phyloP scores from a whole-genome alignment of 2,329 filamentous ascomycete genomes.

The Drechslerella coelobrocha region DNA sequence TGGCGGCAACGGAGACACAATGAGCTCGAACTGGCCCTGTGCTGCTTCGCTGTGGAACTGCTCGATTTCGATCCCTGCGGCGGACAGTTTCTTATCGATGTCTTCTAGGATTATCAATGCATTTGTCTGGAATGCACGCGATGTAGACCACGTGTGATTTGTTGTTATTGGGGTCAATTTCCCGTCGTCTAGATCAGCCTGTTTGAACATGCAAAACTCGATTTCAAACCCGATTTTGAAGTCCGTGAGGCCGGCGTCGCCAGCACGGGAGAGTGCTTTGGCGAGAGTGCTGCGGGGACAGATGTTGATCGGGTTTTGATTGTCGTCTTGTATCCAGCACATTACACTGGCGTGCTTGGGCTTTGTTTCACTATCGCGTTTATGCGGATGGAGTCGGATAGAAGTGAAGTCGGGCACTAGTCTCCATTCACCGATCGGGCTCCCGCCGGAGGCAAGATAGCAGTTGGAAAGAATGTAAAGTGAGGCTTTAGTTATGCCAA shows the following conservation, averaged over 20 bases:
- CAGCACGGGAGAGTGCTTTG: constrained; percentile 64
- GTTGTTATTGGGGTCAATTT: constrained; percentile 63
- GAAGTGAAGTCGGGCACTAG: constrained; percentile 27
- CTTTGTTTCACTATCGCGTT: constrained; percentile 10
- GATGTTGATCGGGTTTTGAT: constrained; percentile 56
- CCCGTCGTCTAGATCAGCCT: constrained; percentile 56
- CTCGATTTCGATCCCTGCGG: constrained; percentile 71
- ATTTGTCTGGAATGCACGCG: constrained; percentile 67
- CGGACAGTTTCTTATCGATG: constrained; percentile 68
- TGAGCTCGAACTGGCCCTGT: constrained; percentile 77
- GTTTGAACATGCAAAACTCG: constrained; percentile 74
- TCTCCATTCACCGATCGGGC: constrained; percentile 30
- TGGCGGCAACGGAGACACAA: constrained; percentile 69
- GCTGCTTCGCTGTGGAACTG: constrained; percentile 78
- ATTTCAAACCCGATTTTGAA: constrained; percentile 81
- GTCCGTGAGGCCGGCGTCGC: constrained; percentile 62
- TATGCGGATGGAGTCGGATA: constrained; percentile 30
- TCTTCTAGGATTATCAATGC: constrained; percentile 69
- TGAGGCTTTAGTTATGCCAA: constrained; percentile 70
- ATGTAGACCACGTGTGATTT: constrained; percentile 74
- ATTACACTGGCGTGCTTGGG: constrained; percentile 51
- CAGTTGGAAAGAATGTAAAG: constrained; percentile 73
- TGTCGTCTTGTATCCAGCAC: constrained; percentile 51
- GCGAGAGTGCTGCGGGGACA: constrained; percentile 73
- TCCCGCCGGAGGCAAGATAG: constrained; percentile 61